Conservation (phyloP, 2,329 filamentous ascomycete genomes). For the Rhynchosporium secalis region DNA sequence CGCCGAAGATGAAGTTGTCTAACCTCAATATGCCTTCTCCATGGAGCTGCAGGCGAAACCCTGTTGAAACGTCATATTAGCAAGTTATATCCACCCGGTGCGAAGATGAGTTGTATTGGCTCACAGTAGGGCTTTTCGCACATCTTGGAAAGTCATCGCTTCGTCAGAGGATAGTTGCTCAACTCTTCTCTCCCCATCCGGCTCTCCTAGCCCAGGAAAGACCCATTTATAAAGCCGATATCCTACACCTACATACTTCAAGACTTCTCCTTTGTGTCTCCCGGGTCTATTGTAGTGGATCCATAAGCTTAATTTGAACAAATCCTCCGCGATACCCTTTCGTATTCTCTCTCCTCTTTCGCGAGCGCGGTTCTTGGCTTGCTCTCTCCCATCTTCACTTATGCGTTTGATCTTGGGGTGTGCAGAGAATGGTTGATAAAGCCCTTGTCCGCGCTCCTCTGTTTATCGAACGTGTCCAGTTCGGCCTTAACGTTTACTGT, state of each 20-base stretch:
- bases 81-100: neutral
- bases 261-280: neutral
- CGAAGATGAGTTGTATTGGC: too few species aligned
- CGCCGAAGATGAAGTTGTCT: neutral
- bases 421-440: slow-evolving; percentile 1
- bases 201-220: neutral
- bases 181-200: neutral
- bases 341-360: slow-evolving; percentile 5
- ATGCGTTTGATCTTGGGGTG: slow-evolving; percentile 6
- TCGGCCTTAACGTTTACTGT: slow-evolving; percentile 1
- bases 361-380: neutral
- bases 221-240: slow-evolving; percentile 10
- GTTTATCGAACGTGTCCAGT: neutral
- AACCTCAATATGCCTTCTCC: neutral
- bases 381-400: neutral
- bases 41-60: neutral
- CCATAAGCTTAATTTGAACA: neutral
- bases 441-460: neutral
- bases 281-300: neutral
- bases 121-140: neutral
- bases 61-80: neutral
- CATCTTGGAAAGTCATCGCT: slow-evolving; percentile 1
- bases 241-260: slow-evolving; percentile 3
- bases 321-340: neutral
- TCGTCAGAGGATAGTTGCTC: slow-evolving; percentile 1